Conservation (phyloP, 208 protist species). For the Crithidia fasciculata region DNA sequence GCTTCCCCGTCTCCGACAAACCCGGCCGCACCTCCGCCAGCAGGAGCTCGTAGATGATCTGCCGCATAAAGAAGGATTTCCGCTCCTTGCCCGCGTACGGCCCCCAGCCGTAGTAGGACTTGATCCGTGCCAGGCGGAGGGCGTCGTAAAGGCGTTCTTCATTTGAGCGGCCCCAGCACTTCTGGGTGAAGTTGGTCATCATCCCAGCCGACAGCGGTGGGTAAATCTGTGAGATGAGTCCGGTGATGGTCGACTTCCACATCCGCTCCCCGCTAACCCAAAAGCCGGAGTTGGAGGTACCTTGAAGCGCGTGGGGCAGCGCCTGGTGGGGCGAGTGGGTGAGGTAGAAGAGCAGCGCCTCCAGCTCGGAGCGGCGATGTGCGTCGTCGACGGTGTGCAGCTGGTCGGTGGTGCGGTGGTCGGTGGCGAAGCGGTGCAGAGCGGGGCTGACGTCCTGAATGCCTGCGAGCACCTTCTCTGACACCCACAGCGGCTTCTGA, state of each 20-base stretch:
- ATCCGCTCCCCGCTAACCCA: slow-evolving; percentile 87
- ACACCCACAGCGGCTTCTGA: slow-evolving; percentile 1
- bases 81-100: slow-evolving; percentile 85
- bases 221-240: slow-evolving; percentile 72
- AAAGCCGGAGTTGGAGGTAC: slow-evolving; percentile 57
- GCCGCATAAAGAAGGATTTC: slow-evolving; percentile 86
- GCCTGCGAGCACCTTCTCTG: slow-evolving; percentile 27
- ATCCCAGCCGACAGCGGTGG: slow-evolving; percentile 78
- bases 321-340: slow-evolving; percentile 72
- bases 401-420: slow-evolving; percentile 57
- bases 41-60: slow-evolving; percentile 82
- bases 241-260: slow-evolving; percentile 80
- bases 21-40: slow-evolving; percentile 61
- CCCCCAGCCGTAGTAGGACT: slow-evolving; percentile 73
- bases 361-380: slow-evolving; percentile 73
- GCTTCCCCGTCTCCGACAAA: slow-evolving; percentile 62
- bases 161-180: slow-evolving; percentile 88
- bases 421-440: slow-evolving; percentile 63
- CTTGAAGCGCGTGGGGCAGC: slow-evolving; percentile 80
- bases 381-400: slow-evolving; percentile 84
- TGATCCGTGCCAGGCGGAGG: slow-evolving; percentile 72
- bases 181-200: slow-evolving; percentile 93
- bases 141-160: slow-evolving; percentile 90
- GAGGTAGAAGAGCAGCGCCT: slow-evolving; percentile 73
- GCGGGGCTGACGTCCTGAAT: slow-evolving; percentile 35